Conservation (phyloP, 2,329 filamentous ascomycete genomes). For the Pyricularia grisea region DNA sequence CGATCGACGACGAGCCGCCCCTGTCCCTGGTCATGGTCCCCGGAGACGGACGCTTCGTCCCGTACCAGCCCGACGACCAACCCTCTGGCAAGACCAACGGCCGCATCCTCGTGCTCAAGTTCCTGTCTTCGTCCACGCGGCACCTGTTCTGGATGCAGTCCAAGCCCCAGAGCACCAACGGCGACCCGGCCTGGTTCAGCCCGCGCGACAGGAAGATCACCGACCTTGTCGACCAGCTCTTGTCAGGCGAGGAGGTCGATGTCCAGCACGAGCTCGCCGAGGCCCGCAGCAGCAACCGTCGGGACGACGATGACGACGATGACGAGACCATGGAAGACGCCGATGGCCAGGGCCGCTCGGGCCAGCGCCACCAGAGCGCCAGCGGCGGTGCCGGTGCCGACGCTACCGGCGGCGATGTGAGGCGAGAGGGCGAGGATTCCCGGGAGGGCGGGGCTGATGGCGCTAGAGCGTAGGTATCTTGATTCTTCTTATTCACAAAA, state of each 20-base stretch:
- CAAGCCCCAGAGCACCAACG: conserved; percentile 56
- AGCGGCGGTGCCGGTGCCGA: conserved; percentile 76
- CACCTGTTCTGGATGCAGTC: conserved; percentile 97
- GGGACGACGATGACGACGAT: conserved; percentile 34
- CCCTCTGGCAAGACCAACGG: conserved; percentile 64
- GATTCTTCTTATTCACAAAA: background rate
- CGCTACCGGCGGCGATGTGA: conserved; percentile 83
- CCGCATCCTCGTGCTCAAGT: conserved; percentile 88
- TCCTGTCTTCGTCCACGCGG: conserved; percentile 81
- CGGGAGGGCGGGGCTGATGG: conserved; percentile 93
- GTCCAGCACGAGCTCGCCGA: conserved; percentile 63
- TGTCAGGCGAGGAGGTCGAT: conserved; percentile 85
- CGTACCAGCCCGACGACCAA: conserved; percentile 46
- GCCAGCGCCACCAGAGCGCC: conserved; percentile 44
- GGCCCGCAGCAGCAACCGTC: conserved; percentile 34
- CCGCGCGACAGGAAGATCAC: conserved; percentile 79
- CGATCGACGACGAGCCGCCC: conserved; percentile 64
- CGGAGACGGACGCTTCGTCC: conserved; percentile 75
- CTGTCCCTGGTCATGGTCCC: conserved; percentile 93
- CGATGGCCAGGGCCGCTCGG: conserved; percentile 52
- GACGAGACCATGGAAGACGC: conserved; percentile 73
- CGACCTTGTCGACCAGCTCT: conserved; percentile 71
- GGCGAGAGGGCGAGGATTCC: conserved; percentile 79
- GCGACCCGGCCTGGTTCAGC: conserved; percentile 70
- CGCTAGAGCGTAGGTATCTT: conserved; percentile 91